These are phyloP conservation scores for Cyberlindnera mrakii DNA, from an alignment of 805 yeast genomes.

Conservation along the genomic window DNA sequence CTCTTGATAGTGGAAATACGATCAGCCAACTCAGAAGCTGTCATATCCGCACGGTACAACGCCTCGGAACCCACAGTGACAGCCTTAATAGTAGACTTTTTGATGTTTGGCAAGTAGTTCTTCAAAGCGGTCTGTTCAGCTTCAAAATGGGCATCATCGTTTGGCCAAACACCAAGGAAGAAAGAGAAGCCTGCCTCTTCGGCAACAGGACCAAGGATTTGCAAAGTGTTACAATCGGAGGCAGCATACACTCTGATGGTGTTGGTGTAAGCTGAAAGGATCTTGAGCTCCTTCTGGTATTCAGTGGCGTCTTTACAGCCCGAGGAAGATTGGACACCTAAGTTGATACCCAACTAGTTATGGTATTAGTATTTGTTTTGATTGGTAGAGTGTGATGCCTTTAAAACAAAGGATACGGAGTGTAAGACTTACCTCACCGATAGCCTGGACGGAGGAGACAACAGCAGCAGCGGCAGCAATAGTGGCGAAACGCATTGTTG, in stretches of 20 bases:
- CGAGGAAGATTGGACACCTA: constrained; percentile 71
- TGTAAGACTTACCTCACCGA: constrained; percentile 41
- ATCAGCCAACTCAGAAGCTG: constrained; percentile 67
- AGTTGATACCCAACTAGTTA: constrained; percentile 62
- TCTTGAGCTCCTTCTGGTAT: constrained; percentile 60
- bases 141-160: constrained; percentile 68
- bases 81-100: constrained; percentile 62
- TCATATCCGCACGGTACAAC: constrained; percentile 81
- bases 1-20: constrained; percentile 58
- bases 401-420: neutral
- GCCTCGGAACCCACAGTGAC: constrained; percentile 95
- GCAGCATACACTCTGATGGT: constrained; percentile 84
- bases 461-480: constrained; percentile 35
- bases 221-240: constrained; percentile 88
- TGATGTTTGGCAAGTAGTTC: constrained; percentile 64
- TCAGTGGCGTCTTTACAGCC: constrained; percentile 71
- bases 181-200: constrained; percentile 70
- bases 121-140: constrained; percentile 71
- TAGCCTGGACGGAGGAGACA: constrained; percentile 45
- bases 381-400: neutral
- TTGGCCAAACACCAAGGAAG: constrained; percentile 92
- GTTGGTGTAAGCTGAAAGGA: constrained; percentile 51
- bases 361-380: neutral
- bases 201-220: constrained; percentile 81
- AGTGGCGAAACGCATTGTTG: constrained; percentile 20